phyloP scores from a whole-genome alignment of 257 asterid genomes.

The Linderniella brevidens region DNA sequence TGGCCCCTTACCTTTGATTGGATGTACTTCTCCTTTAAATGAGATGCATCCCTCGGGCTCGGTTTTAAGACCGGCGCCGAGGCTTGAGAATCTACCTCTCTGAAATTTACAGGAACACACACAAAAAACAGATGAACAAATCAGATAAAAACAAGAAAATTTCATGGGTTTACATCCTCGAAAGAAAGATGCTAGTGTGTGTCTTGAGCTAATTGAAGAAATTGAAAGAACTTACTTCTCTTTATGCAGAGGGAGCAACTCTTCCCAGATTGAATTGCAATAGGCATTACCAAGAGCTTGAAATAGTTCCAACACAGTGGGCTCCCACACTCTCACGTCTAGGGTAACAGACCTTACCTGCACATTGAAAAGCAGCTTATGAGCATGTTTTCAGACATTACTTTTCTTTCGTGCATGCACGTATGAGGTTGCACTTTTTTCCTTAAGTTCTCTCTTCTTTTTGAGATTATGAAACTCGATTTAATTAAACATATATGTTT shows the following conservation, averaged over 20 bases:
- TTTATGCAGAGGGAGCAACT: slow-evolving; percentile 40
- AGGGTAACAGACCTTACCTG: slow-evolving; percentile 89
- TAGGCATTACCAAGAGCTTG: slow-evolving; percentile 66
- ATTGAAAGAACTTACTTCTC: slow-evolving; percentile 36
- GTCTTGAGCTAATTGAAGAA: not conserved
- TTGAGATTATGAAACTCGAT: not conserved
- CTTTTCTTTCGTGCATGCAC: no score
- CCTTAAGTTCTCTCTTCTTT: no score
- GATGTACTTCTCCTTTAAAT: slow-evolving; percentile 61
- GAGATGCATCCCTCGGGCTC: slow-evolving; percentile 39
- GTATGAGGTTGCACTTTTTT: no score
- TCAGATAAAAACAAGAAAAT: slow-evolving; percentile 9
- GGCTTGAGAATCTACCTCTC: slow-evolving; percentile 24
- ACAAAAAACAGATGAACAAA: slow-evolving; percentile 6
- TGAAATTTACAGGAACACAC: slow-evolving; percentile 14
- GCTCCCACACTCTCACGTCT: slow-evolving; percentile 96
- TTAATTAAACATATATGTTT: slow-evolving; percentile 3
- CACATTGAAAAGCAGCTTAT: slow-evolving; percentile 9
- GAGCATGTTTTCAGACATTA: no score
- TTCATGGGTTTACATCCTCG: no score
- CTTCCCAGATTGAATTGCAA: slow-evolving; percentile 94
- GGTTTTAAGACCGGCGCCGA: slow-evolving; percentile 45
- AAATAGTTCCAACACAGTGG: slow-evolving; percentile 64
- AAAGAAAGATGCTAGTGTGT: no score
- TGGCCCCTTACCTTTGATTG: slow-evolving; percentile 64